Conservation (phyloP, 1,284 basidiomycete genomes). For the Mycosarcoma maydis region DNA sequence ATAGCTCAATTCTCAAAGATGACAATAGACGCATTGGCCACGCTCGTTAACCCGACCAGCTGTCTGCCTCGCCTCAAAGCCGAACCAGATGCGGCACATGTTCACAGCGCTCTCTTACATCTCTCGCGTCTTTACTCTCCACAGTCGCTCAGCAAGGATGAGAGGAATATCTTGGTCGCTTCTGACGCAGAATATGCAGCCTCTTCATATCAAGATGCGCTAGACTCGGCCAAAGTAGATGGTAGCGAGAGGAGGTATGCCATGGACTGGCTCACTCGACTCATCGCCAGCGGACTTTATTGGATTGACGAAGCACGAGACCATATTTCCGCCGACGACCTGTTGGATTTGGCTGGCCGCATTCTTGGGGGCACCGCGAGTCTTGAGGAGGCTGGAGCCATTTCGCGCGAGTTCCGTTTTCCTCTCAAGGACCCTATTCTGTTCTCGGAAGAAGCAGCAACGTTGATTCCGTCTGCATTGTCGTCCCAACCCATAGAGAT, state of each 20-base stretch:
- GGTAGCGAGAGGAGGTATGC: constrained; percentile 37
- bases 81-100: constrained; percentile 8
- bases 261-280: constrained; percentile 46
- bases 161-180: neutral
- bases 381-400: constrained; percentile 40
- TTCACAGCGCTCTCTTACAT: constrained; percentile 18
- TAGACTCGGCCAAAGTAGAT: constrained; percentile 34
- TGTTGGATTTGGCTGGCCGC: constrained; percentile 44
- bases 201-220: constrained; percentile 13
- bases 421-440: constrained; percentile 22
- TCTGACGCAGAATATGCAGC: neutral
- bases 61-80: constrained; percentile 33
- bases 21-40: neutral
- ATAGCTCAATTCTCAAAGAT: no score
- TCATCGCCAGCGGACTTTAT: constrained; percentile 39
- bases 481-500: constrained; percentile 11
- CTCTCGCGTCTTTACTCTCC: constrained; percentile 37
- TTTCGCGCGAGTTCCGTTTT: constrained; percentile 38
- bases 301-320: constrained; percentile 29
- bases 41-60: constrained; percentile 24
- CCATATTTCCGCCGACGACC: constrained; percentile 9
- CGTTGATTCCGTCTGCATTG: neutral
- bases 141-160: constrained; percentile 17
- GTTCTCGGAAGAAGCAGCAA: constrained; percentile 9
- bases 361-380: constrained; percentile 38